Evolutionary conservation across 1,139 yeast genomes (phyloP), one percentile per base, ranked within the genome.

Genomic region (Suhomyces maxii): DNA sequence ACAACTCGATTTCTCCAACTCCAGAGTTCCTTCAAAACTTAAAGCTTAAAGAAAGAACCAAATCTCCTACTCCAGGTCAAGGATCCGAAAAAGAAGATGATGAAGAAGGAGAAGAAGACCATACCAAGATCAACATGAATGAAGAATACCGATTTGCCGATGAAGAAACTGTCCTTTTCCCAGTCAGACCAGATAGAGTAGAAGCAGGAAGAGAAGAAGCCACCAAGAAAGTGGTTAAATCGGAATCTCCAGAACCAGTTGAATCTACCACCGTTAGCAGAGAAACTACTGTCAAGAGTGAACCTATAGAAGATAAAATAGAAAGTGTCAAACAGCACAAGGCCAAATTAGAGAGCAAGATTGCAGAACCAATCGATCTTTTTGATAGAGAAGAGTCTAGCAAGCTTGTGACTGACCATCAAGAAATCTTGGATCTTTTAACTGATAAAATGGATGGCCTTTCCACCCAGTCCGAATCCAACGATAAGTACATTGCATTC

Each of bases 61-160:
- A 41, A 32, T 41, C 45, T 18, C 45, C 44, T 3, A 46, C 47
- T 8, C 53, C 48, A 3, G 51, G 49, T 35, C 37, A 42, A 12
- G 51, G 33, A 11, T 34, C 49, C 3, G 71, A 66, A 9, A 73
- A 63, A 26, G 73, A 65, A 7, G 68, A 67, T 30, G n/a, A 63
- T 25, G 73, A 65, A 7, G 68, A 63, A 6, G 70, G 58, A 7
- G 75, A 65, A 10, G 71, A 65, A 12, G 78, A 67, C 44, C 58
- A 70, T 7, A 69, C 80, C 9, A 76, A 69, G 54, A 82, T 84
- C 52, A 79, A 84, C 60, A 83, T 84, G 87, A 81, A 81, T 41
- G 73, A 76, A 54, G 84, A 77, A 44, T 81, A 82, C 53, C 67
- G 67, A 33, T 75, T 79, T 54, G 77, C 76, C 18, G 79, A 73